Base-by-base conservation (phyloP, 2,329 filamentous ascomycete genomes). In the Apiospora rasikravindrae region DNA sequence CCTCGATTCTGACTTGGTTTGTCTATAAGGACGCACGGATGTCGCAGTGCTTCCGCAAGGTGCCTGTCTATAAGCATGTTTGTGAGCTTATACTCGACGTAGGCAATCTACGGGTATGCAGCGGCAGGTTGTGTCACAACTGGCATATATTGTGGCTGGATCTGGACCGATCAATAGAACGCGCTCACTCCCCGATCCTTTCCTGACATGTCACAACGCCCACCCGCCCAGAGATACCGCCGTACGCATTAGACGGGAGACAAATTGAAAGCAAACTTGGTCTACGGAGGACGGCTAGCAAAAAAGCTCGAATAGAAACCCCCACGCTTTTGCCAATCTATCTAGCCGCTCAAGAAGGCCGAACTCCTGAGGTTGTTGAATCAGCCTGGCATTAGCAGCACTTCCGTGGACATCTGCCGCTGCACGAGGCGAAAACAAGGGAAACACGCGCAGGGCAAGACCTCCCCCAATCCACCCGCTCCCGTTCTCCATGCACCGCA, bases 101-200 rank as follows among this genome's bases (percentile, higher is more conserved):
- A 40, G 29, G 57, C 29, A n/a, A n/a, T 64, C 8, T 64, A 61
- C 53, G 29, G 53, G 16, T 61, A n/a, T 61, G 53, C 53, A 61
- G 2, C n/a, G 24, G 57, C 22, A n/a, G 16, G 19, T n/a, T 40
- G 57, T n/a, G 57, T 40, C 33, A 1, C 57, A 64, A 40, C 22
- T n/a, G 10, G 8, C 22, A 19, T 45, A 57, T 14, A 64, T 40
- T 64, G 57, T 64, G 57, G 33, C 57, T 64, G 33, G 57, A 64
- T 64, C 57, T 64, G 29, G 33, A n/a, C 57, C 29, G 57, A 64
- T 64, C 33, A 40, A 14, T 40, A 37, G 19, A 40, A 33, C 33
- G 5, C 14, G 33, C 57, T 64, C 33, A 19, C 57, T n/a, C 57
- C 33, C 33, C 33, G 57, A 64, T 64, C 33, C 19, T 33, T 22